A percentile compares a stretch with the other conserved stretches of the same genome.
These are phyloP conservation scores for Diaporthe humulicola DNA, from an alignment of 2,329 filamentous ascomycete genomes.

Conservation along the genomic window DNA sequence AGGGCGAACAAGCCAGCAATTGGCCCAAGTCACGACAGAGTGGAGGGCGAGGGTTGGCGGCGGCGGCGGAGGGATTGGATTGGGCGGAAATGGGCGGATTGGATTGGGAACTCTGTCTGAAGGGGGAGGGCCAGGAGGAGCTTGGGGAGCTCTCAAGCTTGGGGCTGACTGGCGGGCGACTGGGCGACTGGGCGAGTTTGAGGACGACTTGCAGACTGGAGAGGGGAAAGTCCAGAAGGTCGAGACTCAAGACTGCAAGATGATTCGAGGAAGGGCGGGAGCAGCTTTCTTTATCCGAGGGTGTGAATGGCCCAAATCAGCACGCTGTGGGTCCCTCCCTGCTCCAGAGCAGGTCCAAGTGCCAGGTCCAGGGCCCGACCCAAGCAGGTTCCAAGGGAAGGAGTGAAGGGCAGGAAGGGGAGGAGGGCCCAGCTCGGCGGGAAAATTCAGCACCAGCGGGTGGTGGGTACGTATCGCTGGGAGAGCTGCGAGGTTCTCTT, in stretches of 20 bases:
- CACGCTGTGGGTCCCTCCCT: conserved; percentile 27
- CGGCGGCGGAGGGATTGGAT: conserved; percentile 2
- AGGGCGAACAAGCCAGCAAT: conserved; percentile 33
- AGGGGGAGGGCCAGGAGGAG: neutral
- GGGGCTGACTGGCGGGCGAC: neutral
- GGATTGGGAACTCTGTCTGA: conserved; percentile 1
- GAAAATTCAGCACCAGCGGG: conserved; percentile 11
- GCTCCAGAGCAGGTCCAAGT: conserved; percentile 18
- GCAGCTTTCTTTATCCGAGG: conserved; percentile 37
- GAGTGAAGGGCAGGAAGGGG: neutral
- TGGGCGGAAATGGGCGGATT: conserved; percentile 22
- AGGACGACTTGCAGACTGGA: conserved; percentile 5
- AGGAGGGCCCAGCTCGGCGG: conserved; percentile 12
- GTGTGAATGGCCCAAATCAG: conserved; percentile 39
- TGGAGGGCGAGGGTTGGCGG: conserved; percentile 2
- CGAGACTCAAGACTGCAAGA: conserved; percentile 31
- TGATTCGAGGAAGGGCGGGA: conserved; percentile 41
- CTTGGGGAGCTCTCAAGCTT: neutral
- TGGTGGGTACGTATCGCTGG: neutral
- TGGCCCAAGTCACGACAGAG: conserved; percentile 23
- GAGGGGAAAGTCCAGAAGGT: conserved; percentile 21
- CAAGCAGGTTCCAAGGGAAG: conserved; percentile 9
- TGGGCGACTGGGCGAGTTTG: neutral
- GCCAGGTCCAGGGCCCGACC: conserved; percentile 11
- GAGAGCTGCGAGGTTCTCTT: neutral